Percentiles rank a stretch among this genome's conserved stretches.
Conservation (phyloP, 2,329 filamentous ascomycete genomes). For the Zymoseptoria pseudotritici region DNA sequence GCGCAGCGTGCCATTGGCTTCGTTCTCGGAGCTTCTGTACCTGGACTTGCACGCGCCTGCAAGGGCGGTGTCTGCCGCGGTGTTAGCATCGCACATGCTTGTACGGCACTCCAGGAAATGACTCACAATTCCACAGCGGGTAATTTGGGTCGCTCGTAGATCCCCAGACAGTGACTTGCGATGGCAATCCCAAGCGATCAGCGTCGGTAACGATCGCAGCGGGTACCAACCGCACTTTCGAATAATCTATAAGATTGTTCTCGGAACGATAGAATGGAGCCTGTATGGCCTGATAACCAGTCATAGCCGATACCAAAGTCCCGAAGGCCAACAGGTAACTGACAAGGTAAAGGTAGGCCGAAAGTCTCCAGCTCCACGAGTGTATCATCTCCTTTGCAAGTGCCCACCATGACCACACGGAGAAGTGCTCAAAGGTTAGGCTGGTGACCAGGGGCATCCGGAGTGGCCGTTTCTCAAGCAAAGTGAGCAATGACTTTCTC, state of each 20-base stretch:
- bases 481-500: background rate
- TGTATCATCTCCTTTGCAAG: background rate
- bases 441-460: conserved; percentile 1
- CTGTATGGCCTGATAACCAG: conserved; percentile 7
- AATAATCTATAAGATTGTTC: conserved; percentile 1
- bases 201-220: background rate
- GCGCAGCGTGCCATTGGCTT: background rate
- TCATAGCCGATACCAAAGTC: conserved; percentile 8
- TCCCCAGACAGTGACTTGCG: background rate
- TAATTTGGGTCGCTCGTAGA: background rate
- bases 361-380: conserved; percentile 5
- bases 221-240: background rate
- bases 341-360: conserved; percentile 1
- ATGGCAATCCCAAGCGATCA: conserved; percentile 1
- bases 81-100: background rate
- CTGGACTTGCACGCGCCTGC: background rate
- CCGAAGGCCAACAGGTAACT: conserved; percentile 5
- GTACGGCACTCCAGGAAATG: background rate
- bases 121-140: conserved; percentile 1
- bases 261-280: conserved; percentile 1
- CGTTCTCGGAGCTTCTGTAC: background rate
- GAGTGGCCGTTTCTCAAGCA: conserved; percentile 1
- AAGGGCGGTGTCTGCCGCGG: background rate
- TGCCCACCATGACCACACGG: background rate
- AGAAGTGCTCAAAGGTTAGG: conserved; percentile 4